Base-by-base conservation (phyloP, 805 yeast genomes). In the Barnettozyma sucrosica region DNA sequence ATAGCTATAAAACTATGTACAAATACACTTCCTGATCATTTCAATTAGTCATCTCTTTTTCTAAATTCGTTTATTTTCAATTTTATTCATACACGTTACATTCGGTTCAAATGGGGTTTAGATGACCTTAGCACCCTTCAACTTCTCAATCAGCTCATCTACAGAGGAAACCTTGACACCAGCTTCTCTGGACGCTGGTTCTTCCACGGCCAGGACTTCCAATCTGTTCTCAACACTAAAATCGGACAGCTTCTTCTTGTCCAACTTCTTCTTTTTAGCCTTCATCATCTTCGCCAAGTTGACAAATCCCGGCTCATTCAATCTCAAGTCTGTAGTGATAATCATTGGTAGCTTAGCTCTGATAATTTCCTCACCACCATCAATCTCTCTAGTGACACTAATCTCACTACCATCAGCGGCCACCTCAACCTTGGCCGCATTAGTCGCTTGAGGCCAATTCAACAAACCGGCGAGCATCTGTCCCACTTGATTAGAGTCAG, bases 401-500 rank as follows among this genome's bases (percentile, higher is more conserved):
- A 85, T 71, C 44, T 71, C 71, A 44, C 76, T 80, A 18, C 74
- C 77, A 18, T 36, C 23, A n/a, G 36, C n/a, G 36, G 71, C 66
- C 19, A 89, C 65, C 38, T 75, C 84, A 33, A 92, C 92, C 64
- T 87, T 85, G 41, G 93, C 84, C 7, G 97, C 97, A 62, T 89
- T 87, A 30, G 97, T 92, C 30, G 96, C 97, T 62, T 90, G 97
- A 18, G 97, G 95, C 98, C 98, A 92, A 61, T 82, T 80, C 66
- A 92, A 76, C 51, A 92, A 70, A 9, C 96, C 97, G 2, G 97
- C 98, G 46, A 93, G 77, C 81, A 93, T 89, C 67, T 90, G 98
- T 24, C 98, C 99, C 13, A 97, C 90, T 67, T 90, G 96, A 66
- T 88, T 89, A 39, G 88, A 74, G 62, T 93, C 99, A 57, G 89